Base-by-base conservation (phyloP, 257 asterid species). In the Nicotiana paniculata region DNA sequence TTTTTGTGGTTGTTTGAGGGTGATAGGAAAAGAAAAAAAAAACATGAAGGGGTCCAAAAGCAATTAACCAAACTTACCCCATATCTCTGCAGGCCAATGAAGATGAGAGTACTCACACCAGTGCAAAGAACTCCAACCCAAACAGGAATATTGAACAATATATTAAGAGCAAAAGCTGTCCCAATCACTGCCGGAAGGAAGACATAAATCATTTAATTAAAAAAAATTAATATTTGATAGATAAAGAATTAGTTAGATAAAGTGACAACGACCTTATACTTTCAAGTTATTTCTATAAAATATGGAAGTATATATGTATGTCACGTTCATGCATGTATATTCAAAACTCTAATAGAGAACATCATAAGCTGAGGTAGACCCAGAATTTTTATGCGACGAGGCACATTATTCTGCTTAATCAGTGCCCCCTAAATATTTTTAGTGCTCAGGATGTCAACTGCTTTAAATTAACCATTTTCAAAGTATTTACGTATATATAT, bases 71-170 rank as follows among this genome's bases (percentile, higher is more conserved):
- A 55, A 75, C 21, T 77, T 88, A 91, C 99, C 30, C 99, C 98
- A 82, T 92, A 95, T 93, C 88, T 88, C 65, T 93, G 98, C 8
- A 95, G 90, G 32, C 96, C 93, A 68, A 95, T 83, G 35, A 95
- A 84, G 30, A 95, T 86, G 4, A 95, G 97, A 66, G 99, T 95
- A 59, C 99, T 93, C 8, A 85, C 77, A 51, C 99, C 99, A 13
- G 99, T 95, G 81, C 90, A 88, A 61, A 95, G 92, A 28, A 95
- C 99, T 66, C 99, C 99, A 66, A 75, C 92, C 99, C 98, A 95
- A 28, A 95, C 91, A 4, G 97, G 99, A 37, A 95, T 86, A 35
- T 90, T 80, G 82, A 95, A 93, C 85, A 95, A 62, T 84, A 95
- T 95, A 76, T 95, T 95, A 0, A 95, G 90, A 18, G 94, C 99